Evolutionary conservation across 495 filamentous ascomycete species (phyloP).

Genomic region (Penicillium longicatenatum): DNA sequence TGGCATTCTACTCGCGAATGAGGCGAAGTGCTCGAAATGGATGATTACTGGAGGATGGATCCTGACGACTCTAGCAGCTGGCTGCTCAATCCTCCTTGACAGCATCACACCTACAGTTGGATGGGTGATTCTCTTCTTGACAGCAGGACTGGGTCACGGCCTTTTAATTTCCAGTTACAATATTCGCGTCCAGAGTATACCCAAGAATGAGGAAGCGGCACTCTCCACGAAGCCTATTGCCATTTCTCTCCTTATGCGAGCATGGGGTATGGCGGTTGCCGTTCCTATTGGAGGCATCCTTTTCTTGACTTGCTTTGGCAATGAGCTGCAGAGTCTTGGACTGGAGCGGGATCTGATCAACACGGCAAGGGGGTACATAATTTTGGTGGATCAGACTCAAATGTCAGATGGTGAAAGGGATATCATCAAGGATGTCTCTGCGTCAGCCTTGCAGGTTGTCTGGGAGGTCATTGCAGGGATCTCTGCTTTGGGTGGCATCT

Average conservation of each 20-base stretch:
- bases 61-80: conserved; percentile 46
- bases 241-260: conserved; percentile 61
- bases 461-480: conserved; percentile 30
- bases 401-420: conserved; percentile 21
- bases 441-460: conserved; percentile 21
- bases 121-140: conserved; percentile 56
- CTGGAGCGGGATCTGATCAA: conserved; percentile 20
- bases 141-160: conserved; percentile 56
- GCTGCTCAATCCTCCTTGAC: conserved; percentile 54
- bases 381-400: conserved; percentile 25
- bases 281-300: conserved; percentile 61
- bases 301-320: conserved; percentile 52
- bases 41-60: conserved; percentile 59
- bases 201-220: conserved; percentile 11
- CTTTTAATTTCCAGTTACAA: conserved; percentile 55
- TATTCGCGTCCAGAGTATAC: conserved; percentile 44
- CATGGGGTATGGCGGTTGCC: conserved; percentile 64
- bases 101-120: conserved; percentile 41
- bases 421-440: conserved; percentile 20
- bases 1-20: conserved; percentile 49
- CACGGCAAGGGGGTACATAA: conserved; percentile 24
- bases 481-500: conserved; percentile 26
- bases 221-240: conserved; percentile 30
- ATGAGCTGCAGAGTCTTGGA: conserved; percentile 18
- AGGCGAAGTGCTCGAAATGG: conserved; percentile 49